Evolutionary conservation across 805 yeast species (phyloP).

Genomic region (Tetrapisispora pingtungensis): DNA sequence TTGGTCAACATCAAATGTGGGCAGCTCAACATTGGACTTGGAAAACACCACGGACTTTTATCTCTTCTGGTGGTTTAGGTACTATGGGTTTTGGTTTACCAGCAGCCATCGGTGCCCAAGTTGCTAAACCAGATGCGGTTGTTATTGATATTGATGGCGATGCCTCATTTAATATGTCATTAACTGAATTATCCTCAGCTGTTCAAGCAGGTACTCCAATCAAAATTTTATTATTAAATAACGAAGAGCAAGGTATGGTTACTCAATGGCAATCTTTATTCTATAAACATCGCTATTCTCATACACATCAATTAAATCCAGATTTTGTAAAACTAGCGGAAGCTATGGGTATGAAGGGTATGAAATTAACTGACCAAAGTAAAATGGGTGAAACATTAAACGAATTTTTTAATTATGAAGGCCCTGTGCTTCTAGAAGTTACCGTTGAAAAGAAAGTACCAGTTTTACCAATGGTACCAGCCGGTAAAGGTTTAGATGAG

Average conservation of each 20-base stretch:
- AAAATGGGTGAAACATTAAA: constrained; percentile 50
- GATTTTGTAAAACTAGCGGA: constrained; percentile 89
- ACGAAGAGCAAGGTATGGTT: constrained; percentile 99
- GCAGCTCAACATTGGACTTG: constrained; percentile 96
- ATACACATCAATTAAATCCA: constrained; percentile 93
- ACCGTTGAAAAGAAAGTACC: constrained; percentile 83
- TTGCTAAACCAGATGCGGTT: constrained; percentile 87
- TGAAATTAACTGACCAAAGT: constrained; percentile 59
- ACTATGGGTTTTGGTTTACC: constrained; percentile 98
- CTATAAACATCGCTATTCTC: constrained; percentile 95
- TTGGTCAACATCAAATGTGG: constrained; percentile 99
- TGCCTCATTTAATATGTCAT: constrained; percentile 97
- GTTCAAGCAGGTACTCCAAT: constrained; percentile 90
- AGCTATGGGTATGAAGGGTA: constrained; percentile 83
- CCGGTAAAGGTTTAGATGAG: constrained; percentile 89
- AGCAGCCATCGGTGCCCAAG: constrained; percentile 96
- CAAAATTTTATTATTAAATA: constrained; percentile 80
- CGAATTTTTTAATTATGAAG: constrained; percentile 63
- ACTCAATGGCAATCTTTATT: constrained; percentile 98
- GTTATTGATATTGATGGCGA: constrained; percentile 98
- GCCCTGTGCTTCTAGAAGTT: constrained; percentile 88
- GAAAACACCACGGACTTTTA: constrained; percentile 84
- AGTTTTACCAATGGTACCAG: constrained; percentile 97
- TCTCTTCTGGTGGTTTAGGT: constrained; percentile 98
- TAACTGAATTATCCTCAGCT: constrained; percentile 86